phyloP scores from a whole-genome alignment of 2,329 filamentous ascomycete species.

The Diaporthe caulivora region DNA sequence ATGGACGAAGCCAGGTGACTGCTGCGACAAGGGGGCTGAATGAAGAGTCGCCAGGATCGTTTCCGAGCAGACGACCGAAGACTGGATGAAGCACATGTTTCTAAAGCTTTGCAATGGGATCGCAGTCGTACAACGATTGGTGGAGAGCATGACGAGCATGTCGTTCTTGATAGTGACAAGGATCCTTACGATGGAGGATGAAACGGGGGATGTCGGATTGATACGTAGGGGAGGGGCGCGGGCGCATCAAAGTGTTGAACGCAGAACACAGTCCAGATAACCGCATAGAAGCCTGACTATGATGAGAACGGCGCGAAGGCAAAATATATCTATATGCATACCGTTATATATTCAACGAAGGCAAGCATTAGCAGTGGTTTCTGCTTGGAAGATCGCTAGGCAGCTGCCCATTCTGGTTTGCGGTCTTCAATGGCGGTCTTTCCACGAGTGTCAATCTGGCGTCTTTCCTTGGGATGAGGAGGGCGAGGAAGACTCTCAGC shows the following conservation, averaged over 20 bases:
- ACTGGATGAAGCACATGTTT: background rate
- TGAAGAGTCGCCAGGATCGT: background rate
- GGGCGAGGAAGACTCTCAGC: background rate
- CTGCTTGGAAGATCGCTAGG: background rate
- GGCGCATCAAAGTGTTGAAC: background rate
- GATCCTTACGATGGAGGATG: constrained; percentile 2
- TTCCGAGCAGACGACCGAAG: background rate
- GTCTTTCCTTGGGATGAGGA: too few species aligned
- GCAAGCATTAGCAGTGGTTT: background rate
- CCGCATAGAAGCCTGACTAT: constrained; percentile 1
- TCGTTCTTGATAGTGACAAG: background rate
- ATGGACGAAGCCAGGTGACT: background rate
- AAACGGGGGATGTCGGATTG: background rate
- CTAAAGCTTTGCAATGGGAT: background rate
- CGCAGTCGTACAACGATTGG: background rate
- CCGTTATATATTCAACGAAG: constrained; percentile 3
- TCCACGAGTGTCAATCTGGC: background rate
- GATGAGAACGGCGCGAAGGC: background rate
- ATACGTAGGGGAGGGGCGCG: background rate
- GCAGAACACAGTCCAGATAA: background rate
- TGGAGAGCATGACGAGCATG: background rate
- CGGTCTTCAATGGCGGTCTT: background rate
- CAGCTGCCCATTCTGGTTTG: background rate
- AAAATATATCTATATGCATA: constrained; percentile 1
- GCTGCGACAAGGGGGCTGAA: background rate